Evolutionary conservation across 768 basidiomycete genomes (phyloP), one percentile per base, ranked within the genome.

Genomic region (Boletus rex-veris): DNA sequence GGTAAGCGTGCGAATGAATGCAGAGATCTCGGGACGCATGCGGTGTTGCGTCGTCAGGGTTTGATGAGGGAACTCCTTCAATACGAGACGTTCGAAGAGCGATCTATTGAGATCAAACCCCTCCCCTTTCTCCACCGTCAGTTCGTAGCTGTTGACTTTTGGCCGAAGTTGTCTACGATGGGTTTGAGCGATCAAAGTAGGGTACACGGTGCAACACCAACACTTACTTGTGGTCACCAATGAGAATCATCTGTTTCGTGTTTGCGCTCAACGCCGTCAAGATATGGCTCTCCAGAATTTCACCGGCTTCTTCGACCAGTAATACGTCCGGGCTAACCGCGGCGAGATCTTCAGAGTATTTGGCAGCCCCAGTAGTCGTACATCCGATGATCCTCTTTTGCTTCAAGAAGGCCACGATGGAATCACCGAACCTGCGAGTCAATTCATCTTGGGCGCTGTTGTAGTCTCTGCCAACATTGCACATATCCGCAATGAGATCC

Each of bases 1-100:
- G 0, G 86, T 88, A 18, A 89, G 73, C 14, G 73, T 58, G 12
- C 86, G 78, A 38, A 89, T 74, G 28, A 87, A 74, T 0, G 75
- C 63, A 9, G 87, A 85, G n/a, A 88, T 88, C 60, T 88, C 86
- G 0, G 86, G 87, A 3, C 86, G 73, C 86, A 88, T 88, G 7
- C 86, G 80, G 59, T 89, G 86, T 53, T 89, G 86, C 37, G 75
- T 64, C 1, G 63, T 58, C 15, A 89, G 74, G 0, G 77, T 82
- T 52, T 71, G 61, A 60, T 88, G 87, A 3, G 86, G 86, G 57
- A 82, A 88, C 0, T 75, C 79, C 55, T 78, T 77, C 7, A 82
- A 61, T 24, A 87, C 81, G 7, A 88, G 77, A 7, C 86, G 81
- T 58, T 89, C 86, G 57, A 89, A 89, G 4, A 89, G 72, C 0